Evolutionary conservation across 2,329 filamentous ascomycete genomes (phyloP), one percentile per base, ranked within the genome.

Genomic region (Penicillium decumbens): DNA sequence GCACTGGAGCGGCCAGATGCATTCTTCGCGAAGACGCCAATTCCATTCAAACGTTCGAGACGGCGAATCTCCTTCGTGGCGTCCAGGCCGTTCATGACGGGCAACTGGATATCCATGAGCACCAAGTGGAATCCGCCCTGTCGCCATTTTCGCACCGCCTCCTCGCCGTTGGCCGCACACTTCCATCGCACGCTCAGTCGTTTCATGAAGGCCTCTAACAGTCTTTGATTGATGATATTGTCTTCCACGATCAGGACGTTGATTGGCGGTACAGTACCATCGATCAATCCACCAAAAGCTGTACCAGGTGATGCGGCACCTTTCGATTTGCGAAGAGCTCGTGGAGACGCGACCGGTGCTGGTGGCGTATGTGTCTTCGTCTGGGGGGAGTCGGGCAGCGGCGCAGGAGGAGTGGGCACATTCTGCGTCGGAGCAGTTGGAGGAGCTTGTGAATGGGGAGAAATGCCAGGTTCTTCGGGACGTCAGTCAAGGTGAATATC

Each of bases 211-310:
- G 91, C 90, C 66, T 96, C 92, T 30, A 98, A 77, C 8, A 98
- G 83, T 64, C 89, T 88, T 59, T 97, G 76, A 66, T 97, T 98
- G 78, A 98, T 97, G 56, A 93, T 90, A 70, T 98, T 98, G 74
- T 98, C 93, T 74, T 98, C 93, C 12, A 98, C 93, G 53, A 98
- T 95, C 38, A 98, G 78, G 6, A 97, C 91, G 61, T 95, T 97
- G 73, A 98, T 97, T 1, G 93, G 92, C 6, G 93, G 93, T 0
- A 97, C 89, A 1, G 84, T 84, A 46, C 85, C 86, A 59, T 92
- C 89, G 25, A 95, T 79, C 61, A 88, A 78, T 27, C 81, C 84
- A 3, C 84, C 77, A 24, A 52, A 86, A 64, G 63, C 66, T 7
- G 66, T 65, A 43, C 64, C 43, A 62, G 58, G 48, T 52, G 63